These are phyloP conservation scores for Mallotus nudiflorus DNA, from an alignment of 345 rosid genomes.

Conservation along the genomic window DNA sequence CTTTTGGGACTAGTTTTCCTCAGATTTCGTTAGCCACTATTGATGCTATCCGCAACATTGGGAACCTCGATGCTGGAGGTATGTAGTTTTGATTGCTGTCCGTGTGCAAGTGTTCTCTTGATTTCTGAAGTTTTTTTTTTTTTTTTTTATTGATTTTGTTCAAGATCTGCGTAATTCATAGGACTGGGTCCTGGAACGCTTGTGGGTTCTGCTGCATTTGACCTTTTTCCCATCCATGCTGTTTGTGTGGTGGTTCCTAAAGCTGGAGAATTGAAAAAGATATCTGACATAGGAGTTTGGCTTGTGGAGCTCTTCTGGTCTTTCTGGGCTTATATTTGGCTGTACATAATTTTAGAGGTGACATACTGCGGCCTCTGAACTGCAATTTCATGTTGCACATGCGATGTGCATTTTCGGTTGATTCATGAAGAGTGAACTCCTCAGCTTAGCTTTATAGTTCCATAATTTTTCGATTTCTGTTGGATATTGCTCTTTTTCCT, in stretches of 20 bases:
- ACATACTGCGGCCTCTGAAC: conserved; percentile 1
- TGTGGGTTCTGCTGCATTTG: conserved; percentile 98
- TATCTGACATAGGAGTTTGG: conserved; percentile 96
- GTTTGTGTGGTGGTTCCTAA: conserved; percentile 95
- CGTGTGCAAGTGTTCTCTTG: no score
- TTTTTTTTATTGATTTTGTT: conserved; percentile 1
- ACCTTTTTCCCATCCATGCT: conserved; percentile 94
- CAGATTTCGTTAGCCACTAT: conserved; percentile 92
- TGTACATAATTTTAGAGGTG: conserved; percentile 92
- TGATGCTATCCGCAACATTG: conserved; percentile 75
- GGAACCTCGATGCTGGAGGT: conserved; percentile 85
- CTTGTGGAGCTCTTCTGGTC: conserved; percentile 95
- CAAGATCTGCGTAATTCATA: conserved; percentile 21
- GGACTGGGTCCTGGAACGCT: conserved; percentile 99
- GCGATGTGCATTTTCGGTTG: neutral
- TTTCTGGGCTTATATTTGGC: conserved; percentile 96
- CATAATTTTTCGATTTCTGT: conserved; percentile 6
- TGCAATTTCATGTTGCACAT: conserved; percentile 3
- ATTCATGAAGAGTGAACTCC: neutral
- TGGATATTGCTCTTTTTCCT: neutral
- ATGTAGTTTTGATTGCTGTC: conserved; percentile 18
- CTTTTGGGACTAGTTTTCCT: conserved; percentile 97
- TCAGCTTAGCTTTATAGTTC: neutral
- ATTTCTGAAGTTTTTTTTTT: neutral
- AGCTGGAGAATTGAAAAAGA: conserved; percentile 92